Conservation (phyloP, 345 rosid genomes). For the Passiflora organensis region DNA sequence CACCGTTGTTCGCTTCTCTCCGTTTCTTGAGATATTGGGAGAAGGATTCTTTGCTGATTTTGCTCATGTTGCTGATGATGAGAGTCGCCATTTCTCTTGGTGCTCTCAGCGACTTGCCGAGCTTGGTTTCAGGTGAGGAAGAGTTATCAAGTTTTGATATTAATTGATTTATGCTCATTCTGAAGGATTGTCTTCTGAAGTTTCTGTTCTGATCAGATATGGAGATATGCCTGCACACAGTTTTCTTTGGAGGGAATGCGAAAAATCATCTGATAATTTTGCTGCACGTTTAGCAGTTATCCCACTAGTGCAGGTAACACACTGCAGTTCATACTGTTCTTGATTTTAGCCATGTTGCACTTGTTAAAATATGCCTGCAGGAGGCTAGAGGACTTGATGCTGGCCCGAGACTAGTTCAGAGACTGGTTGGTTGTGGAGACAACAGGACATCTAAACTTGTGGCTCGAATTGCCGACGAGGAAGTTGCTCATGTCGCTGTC, state of each 20-base stretch:
- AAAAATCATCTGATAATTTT: constrained; percentile 69
- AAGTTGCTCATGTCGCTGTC: constrained; percentile 92
- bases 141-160: not conserved
- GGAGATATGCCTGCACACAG: constrained; percentile 97
- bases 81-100: constrained; percentile 94
- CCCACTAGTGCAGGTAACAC: constrained; percentile 63
- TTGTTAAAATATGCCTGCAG: constrained; percentile 27
- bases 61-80: constrained; percentile 94
- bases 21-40: constrained; percentile 52
- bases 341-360: not conserved
- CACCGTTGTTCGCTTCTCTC: constrained; percentile 84
- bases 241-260: constrained; percentile 82
- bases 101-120: constrained; percentile 84
- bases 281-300: constrained; percentile 85
- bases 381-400: constrained; percentile 99
- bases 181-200: not conserved
- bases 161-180: too few relatives aligned
- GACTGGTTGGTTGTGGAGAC: constrained; percentile 79
- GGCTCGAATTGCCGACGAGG: constrained; percentile 77
- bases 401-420: constrained; percentile 88
- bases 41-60: constrained; percentile 79
- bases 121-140: constrained; percentile 80
- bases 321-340: not conserved
- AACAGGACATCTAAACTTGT: constrained; percentile 65
- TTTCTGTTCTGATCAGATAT: constrained; percentile 37